Percentiles rank a stretch among this genome's conserved stretches.
phyloP scores from a whole-genome alignment of 495 filamentous ascomycete species.

The Corynascus novoguineensis region DNA sequence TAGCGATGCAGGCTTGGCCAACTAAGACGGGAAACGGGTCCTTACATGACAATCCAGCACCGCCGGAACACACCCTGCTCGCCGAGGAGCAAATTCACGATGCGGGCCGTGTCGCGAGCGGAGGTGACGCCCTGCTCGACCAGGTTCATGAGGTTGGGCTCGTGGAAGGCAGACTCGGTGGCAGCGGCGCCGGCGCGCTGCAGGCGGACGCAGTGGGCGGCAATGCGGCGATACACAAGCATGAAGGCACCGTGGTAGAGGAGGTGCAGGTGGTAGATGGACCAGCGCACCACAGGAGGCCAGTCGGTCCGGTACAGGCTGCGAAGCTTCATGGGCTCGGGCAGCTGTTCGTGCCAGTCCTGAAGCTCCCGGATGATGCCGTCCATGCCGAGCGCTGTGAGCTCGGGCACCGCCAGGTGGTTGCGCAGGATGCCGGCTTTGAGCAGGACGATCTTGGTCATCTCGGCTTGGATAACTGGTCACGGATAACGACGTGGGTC shows the following conservation, averaged over 20 bases:
- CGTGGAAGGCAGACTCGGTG: neutral
- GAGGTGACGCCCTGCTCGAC: conserved; percentile 21
- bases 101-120: conserved; percentile 25
- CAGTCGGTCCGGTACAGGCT: conserved; percentile 12
- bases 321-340: conserved; percentile 15
- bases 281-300: conserved; percentile 17
- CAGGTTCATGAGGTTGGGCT: conserved; percentile 8
- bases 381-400: conserved; percentile 18
- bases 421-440: conserved; percentile 28
- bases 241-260: conserved; percentile 32
- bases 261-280: conserved; percentile 30
- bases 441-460: conserved; percentile 30
- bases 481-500: no score
- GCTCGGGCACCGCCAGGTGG: conserved; percentile 25
- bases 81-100: conserved; percentile 22
- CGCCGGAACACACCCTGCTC: conserved; percentile 29
- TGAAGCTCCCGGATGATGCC: conserved; percentile 22
- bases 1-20: neutral
- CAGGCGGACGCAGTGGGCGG: conserved; percentile 19
- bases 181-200: neutral
- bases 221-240: conserved; percentile 31
- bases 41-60: conserved; percentile 35
- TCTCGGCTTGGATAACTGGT: conserved; percentile 28
- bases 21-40: neutral
- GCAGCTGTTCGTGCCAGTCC: conserved; percentile 25